Conservation (phyloP, 225 moss, liverwort and hornwort species). For the Sphagnum tenellum region DNA sequence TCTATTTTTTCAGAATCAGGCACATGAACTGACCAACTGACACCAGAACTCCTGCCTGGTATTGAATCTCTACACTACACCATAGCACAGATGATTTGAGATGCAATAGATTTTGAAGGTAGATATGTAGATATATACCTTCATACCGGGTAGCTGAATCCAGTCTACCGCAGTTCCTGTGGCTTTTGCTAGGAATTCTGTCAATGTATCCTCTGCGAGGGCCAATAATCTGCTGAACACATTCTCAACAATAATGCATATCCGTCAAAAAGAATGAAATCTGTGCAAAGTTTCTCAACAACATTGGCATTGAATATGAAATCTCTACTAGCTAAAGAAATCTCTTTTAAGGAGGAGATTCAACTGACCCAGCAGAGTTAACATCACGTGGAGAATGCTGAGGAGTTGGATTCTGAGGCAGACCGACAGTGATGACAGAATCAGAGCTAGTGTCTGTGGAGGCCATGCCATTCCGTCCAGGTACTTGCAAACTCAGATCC, state of each 20-base stretch:
- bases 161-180: slow-evolving; percentile 99
- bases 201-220: slow-evolving; percentile 93
- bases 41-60: neutral
- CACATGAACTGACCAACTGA: neutral
- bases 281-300: neutral
- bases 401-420: slow-evolving; percentile 49
- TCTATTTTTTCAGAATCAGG: too few species aligned
- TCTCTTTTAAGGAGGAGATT: neutral
- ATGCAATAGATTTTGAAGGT: neutral
- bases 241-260: neutral
- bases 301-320: neutral
- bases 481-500: slow-evolving; percentile 51
- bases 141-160: slow-evolving; percentile 99
- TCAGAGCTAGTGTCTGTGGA: slow-evolving; percentile 67
- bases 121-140: slow-evolving; percentile 34
- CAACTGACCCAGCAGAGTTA: slow-evolving; percentile 41
- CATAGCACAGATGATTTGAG: neutral
- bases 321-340: neutral
- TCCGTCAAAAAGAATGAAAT: neutral
- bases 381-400: slow-evolving; percentile 59
- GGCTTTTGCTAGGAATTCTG: slow-evolving; percentile 95
- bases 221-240: slow-evolving; percentile 68
- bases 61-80: neutral
- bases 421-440: slow-evolving; percentile 49
- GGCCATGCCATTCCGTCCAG: slow-evolving; percentile 59